Evolutionary conservation across 2,329 filamentous ascomycete species (phyloP).

Genomic region (Furcasterigmium sp.): DNA sequence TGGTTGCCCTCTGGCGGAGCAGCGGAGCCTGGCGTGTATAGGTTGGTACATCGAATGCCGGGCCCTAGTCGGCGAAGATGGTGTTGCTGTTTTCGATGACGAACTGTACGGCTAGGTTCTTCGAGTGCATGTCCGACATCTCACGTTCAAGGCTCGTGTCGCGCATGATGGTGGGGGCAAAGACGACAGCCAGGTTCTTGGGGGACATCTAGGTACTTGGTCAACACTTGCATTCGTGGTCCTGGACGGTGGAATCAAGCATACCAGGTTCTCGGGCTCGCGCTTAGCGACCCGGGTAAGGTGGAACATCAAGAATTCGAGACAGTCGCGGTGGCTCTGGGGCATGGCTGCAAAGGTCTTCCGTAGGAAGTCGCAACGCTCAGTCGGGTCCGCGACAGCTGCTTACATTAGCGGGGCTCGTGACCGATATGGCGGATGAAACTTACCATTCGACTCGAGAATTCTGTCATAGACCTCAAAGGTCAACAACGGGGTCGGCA

Average conservation of each 20-base stretch:
- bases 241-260: constrained; percentile 19
- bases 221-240: neutral
- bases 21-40: too few species aligned
- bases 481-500: constrained; percentile 84
- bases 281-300: constrained; percentile 78
- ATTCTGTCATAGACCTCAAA: constrained; percentile 89
- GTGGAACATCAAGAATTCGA: constrained; percentile 94
- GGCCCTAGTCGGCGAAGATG: constrained; percentile 58
- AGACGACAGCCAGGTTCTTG: constrained; percentile 93
- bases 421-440: neutral
- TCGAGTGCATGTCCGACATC: constrained; percentile 92
- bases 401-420: constrained; percentile 16
- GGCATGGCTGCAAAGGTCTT: constrained; percentile 75
- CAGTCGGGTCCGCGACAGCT: constrained; percentile 61
- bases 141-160: constrained; percentile 85
- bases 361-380: constrained; percentile 67
- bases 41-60: constrained; percentile 2
- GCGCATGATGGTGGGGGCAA: constrained; percentile 95
- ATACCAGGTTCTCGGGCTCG: constrained; percentile 77
- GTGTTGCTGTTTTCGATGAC: constrained; percentile 83
- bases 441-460: constrained; percentile 71
- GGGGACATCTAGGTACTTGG: constrained; percentile 70
- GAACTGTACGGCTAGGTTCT: constrained; percentile 89
- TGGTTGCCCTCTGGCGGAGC: too few species aligned
- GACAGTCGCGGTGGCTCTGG: constrained; percentile 76